phyloP scores from a whole-genome alignment of 163 green algal species.

The Scenedesmus sp. region DNA sequence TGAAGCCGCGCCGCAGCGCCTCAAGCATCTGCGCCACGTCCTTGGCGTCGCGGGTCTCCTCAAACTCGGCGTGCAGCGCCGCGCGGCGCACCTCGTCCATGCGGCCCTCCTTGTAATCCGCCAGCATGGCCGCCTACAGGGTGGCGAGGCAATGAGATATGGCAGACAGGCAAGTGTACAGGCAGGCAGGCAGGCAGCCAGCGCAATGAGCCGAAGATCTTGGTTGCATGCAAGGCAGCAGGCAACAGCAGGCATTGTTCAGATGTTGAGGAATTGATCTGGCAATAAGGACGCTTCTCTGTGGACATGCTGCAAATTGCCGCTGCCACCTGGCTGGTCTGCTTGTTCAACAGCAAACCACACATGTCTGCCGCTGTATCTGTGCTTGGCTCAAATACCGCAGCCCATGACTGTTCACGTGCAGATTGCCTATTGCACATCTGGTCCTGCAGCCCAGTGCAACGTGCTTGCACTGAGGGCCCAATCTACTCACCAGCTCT shows the following conservation, averaged over 20 bases:
- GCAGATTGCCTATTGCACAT: no score
- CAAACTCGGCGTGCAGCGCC: constrained; percentile 49
- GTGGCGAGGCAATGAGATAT: neutral
- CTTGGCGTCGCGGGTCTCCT: constrained; percentile 35
- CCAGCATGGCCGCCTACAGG: constrained; percentile 55
- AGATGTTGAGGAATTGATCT: no score
- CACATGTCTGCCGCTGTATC: neutral
- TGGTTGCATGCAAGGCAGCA: neutral
- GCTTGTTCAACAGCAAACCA: neutral
- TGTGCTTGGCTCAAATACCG: neutral
- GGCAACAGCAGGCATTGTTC: neutral
- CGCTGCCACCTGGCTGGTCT: no score
- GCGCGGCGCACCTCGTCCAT: constrained; percentile 51
- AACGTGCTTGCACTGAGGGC: no score
- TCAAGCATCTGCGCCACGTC: constrained; percentile 54
- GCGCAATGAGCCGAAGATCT: no score
- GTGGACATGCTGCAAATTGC: no score
- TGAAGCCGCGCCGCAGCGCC: constrained; percentile 56
- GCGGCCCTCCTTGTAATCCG: constrained; percentile 33
- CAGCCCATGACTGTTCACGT: neutral
- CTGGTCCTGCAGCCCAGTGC: no score
- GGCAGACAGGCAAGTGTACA: neutral
- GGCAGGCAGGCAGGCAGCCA: neutral
- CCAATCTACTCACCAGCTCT: constrained; percentile 25
- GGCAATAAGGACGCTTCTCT: no score